Evolutionary conservation across 331 rosid species (phyloP).

Genomic region (Spiraea crenata): DNA sequence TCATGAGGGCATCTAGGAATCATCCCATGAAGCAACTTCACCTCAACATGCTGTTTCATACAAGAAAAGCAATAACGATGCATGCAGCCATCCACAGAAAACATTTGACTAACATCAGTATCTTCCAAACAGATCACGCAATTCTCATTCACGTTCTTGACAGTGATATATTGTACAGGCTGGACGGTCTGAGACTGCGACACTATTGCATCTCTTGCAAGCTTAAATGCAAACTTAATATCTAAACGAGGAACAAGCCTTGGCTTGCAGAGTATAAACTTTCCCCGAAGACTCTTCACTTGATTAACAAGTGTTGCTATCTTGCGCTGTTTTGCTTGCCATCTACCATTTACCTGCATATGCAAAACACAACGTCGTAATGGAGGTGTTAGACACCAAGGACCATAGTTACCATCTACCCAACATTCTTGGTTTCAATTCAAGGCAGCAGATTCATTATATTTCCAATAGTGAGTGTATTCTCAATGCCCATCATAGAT

Average conservation of each 20-base stretch:
- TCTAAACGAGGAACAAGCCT: slow-evolving; percentile 26
- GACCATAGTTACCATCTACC: neutral
- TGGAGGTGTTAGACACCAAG: neutral
- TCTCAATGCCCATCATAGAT: neutral
- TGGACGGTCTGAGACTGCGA: slow-evolving; percentile 27
- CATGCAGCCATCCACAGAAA: slow-evolving; percentile 29
- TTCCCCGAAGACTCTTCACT: slow-evolving; percentile 22
- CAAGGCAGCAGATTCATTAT: neutral
- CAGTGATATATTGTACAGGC: slow-evolving; percentile 6
- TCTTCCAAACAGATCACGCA: slow-evolving; percentile 49
- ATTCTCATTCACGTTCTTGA: slow-evolving; percentile 22
- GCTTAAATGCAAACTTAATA: slow-evolving; percentile 35
- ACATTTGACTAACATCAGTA: slow-evolving; percentile 26
- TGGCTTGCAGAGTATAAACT: slow-evolving; percentile 21
- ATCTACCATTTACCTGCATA: slow-evolving; percentile 48
- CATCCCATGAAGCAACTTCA: slow-evolving; percentile 27
- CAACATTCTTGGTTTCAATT: neutral
- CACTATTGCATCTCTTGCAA: slow-evolving; percentile 43
- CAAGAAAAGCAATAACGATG: slow-evolving; percentile 43
- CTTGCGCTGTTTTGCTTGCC: slow-evolving; percentile 47
- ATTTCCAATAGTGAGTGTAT: neutral
- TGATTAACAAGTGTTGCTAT: slow-evolving; percentile 19
- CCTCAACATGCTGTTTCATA: slow-evolving; percentile 34
- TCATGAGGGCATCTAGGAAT: slow-evolving; percentile 37
- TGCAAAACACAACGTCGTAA: slow-evolving; percentile 11